These are phyloP conservation scores for Aspergillus flavus DNA, from an alignment of 2,329 filamentous ascomycete genomes.

Conservation along the genomic window DNA sequence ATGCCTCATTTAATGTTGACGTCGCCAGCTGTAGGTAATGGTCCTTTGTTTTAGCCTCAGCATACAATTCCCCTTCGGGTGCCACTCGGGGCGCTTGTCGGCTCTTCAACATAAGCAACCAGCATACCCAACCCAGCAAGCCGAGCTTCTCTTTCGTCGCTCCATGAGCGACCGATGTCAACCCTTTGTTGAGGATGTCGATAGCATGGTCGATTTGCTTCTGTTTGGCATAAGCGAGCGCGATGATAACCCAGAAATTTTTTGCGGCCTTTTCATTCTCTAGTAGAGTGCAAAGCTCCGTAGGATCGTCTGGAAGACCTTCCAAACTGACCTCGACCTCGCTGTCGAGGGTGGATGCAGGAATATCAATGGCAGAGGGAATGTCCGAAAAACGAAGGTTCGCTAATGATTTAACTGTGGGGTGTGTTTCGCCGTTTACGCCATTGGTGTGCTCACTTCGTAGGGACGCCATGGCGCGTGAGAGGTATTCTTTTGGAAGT, in stretches of 20 bases:
- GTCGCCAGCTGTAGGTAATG: slow-evolving; percentile 91
- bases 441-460: slow-evolving; percentile 57
- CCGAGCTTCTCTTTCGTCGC: slow-evolving; percentile 81
- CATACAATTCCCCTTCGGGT: slow-evolving; percentile 64
- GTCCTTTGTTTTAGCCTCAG: slow-evolving; percentile 87
- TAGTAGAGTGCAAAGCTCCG: slow-evolving; percentile 89
- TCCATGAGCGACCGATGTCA: slow-evolving; percentile 69
- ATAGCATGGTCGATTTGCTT: slow-evolving; percentile 84
- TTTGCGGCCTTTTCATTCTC: slow-evolving; percentile 92
- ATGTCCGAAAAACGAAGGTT: slow-evolving; percentile 62
- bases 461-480: slow-evolving; percentile 52
- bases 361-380: slow-evolving; percentile 65
- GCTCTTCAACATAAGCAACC: slow-evolving; percentile 89
- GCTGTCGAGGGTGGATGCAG: slow-evolving; percentile 62
- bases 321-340: slow-evolving; percentile 91
- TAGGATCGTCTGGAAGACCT: slow-evolving; percentile 88
- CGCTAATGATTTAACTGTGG: slow-evolving; percentile 35
- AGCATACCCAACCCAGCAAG: slow-evolving; percentile 81
- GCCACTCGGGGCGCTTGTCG: slow-evolving; percentile 73
- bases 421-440: slow-evolving; percentile 48
- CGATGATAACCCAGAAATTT: slow-evolving; percentile 97
- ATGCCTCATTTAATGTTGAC: slow-evolving; percentile 89
- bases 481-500: slow-evolving; percentile 1
- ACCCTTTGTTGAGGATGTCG: slow-evolving; percentile 71
- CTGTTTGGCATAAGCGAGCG: slow-evolving; percentile 94